phyloP scores from a whole-genome alignment of 2,329 filamentous ascomycete species.

The Akanthomyces muscarius region DNA sequence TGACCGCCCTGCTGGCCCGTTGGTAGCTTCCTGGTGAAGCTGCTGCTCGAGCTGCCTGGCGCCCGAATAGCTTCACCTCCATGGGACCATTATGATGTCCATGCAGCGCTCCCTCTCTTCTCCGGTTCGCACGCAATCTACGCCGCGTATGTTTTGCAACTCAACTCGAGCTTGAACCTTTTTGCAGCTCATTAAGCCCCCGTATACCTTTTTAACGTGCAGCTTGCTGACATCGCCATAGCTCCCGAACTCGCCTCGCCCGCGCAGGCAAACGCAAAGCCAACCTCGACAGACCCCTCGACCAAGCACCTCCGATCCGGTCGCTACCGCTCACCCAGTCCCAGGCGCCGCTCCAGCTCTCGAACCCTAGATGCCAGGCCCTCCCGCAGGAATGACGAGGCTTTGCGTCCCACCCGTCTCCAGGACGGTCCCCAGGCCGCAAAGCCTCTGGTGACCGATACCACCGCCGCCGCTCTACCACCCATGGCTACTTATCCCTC shows the following conservation, averaged over 20 bases:
- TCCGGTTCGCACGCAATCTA: slow-evolving; percentile 54
- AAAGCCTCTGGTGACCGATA: slow-evolving; percentile 10
- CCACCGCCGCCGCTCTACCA: slow-evolving; percentile 4
- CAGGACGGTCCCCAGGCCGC: slow-evolving; percentile 11
- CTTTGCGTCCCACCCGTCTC: slow-evolving; percentile 2
- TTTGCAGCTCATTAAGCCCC: background rate
- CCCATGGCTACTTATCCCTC: background rate
- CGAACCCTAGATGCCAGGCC: slow-evolving; percentile 1
- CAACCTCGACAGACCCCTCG: background rate
- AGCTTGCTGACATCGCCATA: background rate
- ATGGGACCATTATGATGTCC: slow-evolving; percentile 55
- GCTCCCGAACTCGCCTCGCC: background rate
- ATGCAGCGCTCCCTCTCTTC: slow-evolving; percentile 62
- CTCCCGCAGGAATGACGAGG: slow-evolving; percentile 1
- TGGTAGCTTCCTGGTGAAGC: slow-evolving; percentile 25
- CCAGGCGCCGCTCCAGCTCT: slow-evolving; percentile 4
- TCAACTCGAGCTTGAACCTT: background rate
- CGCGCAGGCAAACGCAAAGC: background rate
- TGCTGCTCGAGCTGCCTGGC: slow-evolving; percentile 33
- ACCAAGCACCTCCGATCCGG: background rate
- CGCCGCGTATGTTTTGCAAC: slow-evolving; percentile 53
- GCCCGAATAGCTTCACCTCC: slow-evolving; percentile 26
- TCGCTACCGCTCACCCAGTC: slow-evolving; percentile 3
- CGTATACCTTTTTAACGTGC: background rate
- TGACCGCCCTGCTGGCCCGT: slow-evolving; percentile 14